Base-by-base conservation (phyloP, 1,284 basidiomycete genomes). In the Salmacisia buchloeana region DNA sequence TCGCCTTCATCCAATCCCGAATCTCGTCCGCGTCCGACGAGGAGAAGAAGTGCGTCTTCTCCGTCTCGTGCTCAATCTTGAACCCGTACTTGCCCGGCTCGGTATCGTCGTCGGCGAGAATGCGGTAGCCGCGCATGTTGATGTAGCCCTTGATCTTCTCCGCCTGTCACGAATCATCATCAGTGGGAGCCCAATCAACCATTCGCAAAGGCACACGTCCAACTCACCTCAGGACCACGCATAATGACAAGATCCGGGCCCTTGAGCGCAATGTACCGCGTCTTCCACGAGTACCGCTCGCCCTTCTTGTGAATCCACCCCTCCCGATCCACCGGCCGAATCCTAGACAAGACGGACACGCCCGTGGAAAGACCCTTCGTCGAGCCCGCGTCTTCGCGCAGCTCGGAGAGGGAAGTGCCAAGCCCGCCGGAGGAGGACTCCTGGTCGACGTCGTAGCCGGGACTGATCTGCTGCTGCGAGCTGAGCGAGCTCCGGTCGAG, bases 1-100 rank as follows among this genome's bases (percentile, higher is more conserved):
- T 86, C 12, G 92, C 92, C 83, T 97, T 98, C 94, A 98, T 98
- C 96, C 96, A 99, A 70, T 92, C 92, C 13, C 96, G 86, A 56
- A 97, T 85, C 43, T 87, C 81, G 3, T 82, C 79, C 78, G 92
- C 90, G 78, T 97, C 94, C 38, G 92, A 89, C 0, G 90, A 90
- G 69, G 89, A 90, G 81, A 99, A 98, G 78, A 83, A 91, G 81
- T 97, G 92, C 1, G 90, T 85, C 81, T 90, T 92, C 76, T 92
- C 90, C 10, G 84, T 83, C 57, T 94, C 90, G 72, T 97, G 94
- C 38, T 94, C 86, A 67, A 98, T 90, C 75, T 92, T 86, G 87
- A 98, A 97, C 3, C 92, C 94, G 82, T 96, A 97, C 70, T 88
- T 86, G 23, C 94, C 94, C 23, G 93, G 91, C 75, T 93, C 88